Conservation (phyloP, 164 flowering plant genomes). For the Brasenia schreberi region DNA sequence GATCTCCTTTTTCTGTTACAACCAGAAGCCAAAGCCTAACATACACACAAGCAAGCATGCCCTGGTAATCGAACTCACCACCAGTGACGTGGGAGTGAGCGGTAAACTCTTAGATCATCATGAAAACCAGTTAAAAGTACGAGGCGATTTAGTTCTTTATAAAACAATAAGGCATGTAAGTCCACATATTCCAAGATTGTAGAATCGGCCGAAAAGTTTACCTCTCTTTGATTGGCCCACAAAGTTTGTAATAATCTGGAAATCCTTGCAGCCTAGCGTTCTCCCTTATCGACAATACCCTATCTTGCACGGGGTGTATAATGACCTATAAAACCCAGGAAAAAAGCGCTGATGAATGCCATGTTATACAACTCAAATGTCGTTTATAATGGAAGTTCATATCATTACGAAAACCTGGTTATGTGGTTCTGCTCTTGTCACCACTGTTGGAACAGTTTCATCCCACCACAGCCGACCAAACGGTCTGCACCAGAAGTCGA, state of each 20-base stretch:
- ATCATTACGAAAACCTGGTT: constrained; percentile 41
- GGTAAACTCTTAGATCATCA: too few relatives aligned
- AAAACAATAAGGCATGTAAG: too few relatives aligned
- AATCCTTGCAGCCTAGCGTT: constrained; percentile 83
- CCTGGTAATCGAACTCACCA: too few relatives aligned
- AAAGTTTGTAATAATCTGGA: constrained; percentile 52
- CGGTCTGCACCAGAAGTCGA: constrained; percentile 32
- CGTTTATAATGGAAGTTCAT: too few relatives aligned
- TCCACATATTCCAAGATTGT: too few relatives aligned
- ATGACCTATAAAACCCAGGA: constrained; percentile 21
- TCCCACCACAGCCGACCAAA: constrained; percentile 86
- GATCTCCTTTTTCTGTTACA: too few relatives aligned
- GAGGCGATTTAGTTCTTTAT: too few relatives aligned
- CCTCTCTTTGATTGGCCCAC: constrained; percentile 60
- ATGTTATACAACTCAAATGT: too few relatives aligned
- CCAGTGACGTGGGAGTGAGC: too few relatives aligned
- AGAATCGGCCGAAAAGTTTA: constrained; percentile 7
- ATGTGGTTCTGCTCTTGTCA: constrained; percentile 85
- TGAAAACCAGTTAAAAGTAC: too few relatives aligned
- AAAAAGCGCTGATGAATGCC: neutral
- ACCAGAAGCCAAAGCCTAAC: too few relatives aligned
- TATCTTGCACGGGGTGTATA: constrained; percentile 63
- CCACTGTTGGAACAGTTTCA: constrained; percentile 76
- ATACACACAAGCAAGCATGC: too few relatives aligned
- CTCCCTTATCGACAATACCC: constrained; percentile 75